Base-by-base conservation (phyloP, 345 rosid genomes). In the Populus deltoides region DNA sequence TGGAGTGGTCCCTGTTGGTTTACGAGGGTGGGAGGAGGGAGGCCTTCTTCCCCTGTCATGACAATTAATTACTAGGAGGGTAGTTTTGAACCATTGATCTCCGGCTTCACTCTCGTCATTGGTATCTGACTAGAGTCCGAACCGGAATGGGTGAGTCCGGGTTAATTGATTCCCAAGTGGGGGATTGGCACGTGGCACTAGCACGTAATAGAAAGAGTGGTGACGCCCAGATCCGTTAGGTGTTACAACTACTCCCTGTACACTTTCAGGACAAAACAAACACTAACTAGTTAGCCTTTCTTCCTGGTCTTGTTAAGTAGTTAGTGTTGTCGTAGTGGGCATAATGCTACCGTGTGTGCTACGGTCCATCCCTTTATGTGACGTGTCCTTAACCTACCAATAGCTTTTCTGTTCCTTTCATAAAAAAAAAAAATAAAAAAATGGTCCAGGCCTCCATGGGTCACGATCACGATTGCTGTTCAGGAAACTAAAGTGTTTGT, bases 231-330 rank as follows among this genome's bases (percentile, higher is more conserved):
- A 55, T 72, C 79, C 73, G 78, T 69, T 71, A 27, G 81, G 49
- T 66, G 80, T 86, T 81, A 74, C 85, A 86, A 81, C 85, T 83
- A 80, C 86, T 83, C 86, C 86, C 27, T 57, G 0, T 9, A 0
- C 27, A 8, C 8, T 57, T 43, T 43, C 27, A 57, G 6, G 25
- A 57, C 63, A 57, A 31, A 70, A 80, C 83, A 83, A 62, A 47
- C 77, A 53, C 78, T 75, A 35, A 57, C 63, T n/a, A 57, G 63
- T n/a, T 13, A 61, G 17, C 71, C 20, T 69, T 47, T 66, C 35
- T 22, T n/a, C 9, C n/a, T 55, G 8, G 39, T 36, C 6, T 16
- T 45, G 55, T 27, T 15, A 6, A 43, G 73, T 24, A 8, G 72
- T 68, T 31, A 39, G 1, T 4, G 16, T 10, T 1, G 9, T 31